Percentiles rank a stretch among this genome's conserved stretches.
Conservation (phyloP, 306 rosid species). For the Gynostemma pentaphyllum region DNA sequence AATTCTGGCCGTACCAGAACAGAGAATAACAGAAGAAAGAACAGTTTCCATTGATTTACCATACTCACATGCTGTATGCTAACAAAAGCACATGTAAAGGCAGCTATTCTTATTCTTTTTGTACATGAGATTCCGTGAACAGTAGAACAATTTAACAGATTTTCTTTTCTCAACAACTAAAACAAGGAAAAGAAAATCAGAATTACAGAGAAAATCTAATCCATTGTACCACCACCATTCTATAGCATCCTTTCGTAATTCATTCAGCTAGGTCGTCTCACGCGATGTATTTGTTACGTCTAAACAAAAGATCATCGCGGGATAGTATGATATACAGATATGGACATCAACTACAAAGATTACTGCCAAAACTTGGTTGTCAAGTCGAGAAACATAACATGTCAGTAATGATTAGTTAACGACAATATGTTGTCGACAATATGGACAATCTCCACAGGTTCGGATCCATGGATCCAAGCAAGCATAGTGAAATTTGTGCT, state of each 20-base stretch:
- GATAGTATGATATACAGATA: background rate
- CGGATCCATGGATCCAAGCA: slow-evolving; percentile 82
- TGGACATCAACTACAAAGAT: background rate
- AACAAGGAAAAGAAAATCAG: background rate
- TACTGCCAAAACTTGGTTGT: background rate
- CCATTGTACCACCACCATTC: background rate
- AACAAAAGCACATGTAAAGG: background rate
- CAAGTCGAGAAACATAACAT: background rate
- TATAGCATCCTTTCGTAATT: background rate
- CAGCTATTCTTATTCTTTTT: background rate
- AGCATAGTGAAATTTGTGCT: slow-evolving; percentile 56
- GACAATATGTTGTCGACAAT: slow-evolving; percentile 47
- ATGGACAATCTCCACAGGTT: slow-evolving; percentile 71
- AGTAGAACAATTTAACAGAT: background rate
- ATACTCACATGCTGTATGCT: background rate
- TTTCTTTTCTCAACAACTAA: background rate
- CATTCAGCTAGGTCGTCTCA: background rate
- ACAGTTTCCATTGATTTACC: background rate
- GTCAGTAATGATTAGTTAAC: background rate
- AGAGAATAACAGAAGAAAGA: background rate
- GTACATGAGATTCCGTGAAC: background rate
- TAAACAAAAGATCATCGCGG: no score
- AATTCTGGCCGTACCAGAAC: no score
- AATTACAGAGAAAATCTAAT: background rate
- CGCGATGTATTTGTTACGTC: background rate